A percentile compares a stretch with the other conserved stretches of the same genome.
Evolutionary conservation across 768 basidiomycete species (phyloP).

Genomic region (Xanthoconium stramineum): DNA sequence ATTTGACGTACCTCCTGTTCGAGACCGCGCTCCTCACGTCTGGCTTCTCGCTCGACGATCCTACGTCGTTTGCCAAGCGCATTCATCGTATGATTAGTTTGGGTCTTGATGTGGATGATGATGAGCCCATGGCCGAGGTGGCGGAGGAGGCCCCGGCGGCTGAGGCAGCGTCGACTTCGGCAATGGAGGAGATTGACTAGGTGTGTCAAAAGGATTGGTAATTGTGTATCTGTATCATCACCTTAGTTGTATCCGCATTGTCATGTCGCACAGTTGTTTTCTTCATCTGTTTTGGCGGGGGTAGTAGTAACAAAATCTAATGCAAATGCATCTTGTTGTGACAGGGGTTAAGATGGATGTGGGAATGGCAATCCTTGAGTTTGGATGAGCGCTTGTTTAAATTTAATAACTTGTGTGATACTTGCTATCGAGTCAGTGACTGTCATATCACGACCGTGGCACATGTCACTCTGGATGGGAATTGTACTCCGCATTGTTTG

Average conservation of each 20-base stretch:
- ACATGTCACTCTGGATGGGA: neutral
- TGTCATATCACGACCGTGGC: neutral
- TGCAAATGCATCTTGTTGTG: too few species aligned
- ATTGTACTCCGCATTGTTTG: conserved; percentile 27
- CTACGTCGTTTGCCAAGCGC: conserved; percentile 90
- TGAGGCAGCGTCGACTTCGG: conserved; percentile 67
- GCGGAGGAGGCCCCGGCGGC: conserved; percentile 49
- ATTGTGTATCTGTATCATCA: conserved; percentile 27
- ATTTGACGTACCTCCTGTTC: conserved; percentile 92
- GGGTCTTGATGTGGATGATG: conserved; percentile 87
- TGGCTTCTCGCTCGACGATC: conserved; percentile 94
- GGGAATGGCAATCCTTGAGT: too few species aligned
- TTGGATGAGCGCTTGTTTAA: too few species aligned
- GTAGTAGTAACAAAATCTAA: conserved; percentile 16
- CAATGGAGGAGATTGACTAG: conserved; percentile 98
- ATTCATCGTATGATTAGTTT: conserved; percentile 96
- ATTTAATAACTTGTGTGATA: too few species aligned
- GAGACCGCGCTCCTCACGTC: conserved; percentile 96
- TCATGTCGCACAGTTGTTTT: conserved; percentile 19
- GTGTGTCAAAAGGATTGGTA: conserved; percentile 10
- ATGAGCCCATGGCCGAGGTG: conserved; percentile 39
- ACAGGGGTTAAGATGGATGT: too few species aligned
- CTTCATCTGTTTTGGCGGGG: conserved; percentile 22
- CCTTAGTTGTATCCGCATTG: conserved; percentile 24
- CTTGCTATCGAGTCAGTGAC: neutral